These are phyloP conservation scores for Pleurotus djamor DNA, from an alignment of 768 basidiomycete species.

Conservation along the genomic window DNA sequence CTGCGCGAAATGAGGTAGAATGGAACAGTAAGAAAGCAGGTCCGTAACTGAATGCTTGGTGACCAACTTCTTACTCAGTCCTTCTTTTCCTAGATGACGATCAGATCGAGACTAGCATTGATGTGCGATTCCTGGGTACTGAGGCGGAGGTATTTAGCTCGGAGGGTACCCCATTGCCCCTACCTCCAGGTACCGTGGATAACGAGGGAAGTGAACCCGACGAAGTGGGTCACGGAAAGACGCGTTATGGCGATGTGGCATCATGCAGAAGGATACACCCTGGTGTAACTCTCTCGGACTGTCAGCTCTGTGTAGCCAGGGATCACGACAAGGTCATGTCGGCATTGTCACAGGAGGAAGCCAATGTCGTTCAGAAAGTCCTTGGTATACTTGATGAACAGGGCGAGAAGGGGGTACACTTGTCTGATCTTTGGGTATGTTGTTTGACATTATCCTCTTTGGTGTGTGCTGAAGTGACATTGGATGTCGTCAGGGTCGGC, in stretches of 20 bases:
- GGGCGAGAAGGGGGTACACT: conserved; percentile 36
- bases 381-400: conserved; percentile 30
- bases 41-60: conserved; percentile 22
- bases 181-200: conserved; percentile 14
- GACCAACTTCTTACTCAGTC: conserved; percentile 5
- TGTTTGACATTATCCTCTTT: not conserved
- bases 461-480: not conserved
- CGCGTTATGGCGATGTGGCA: conserved; percentile 36
- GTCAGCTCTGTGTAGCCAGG: conserved; percentile 41
- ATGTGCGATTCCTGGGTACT: conserved; percentile 35
- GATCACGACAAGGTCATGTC: conserved; percentile 29
- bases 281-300: conserved; percentile 35
- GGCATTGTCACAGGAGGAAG: conserved; percentile 23
- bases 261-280: conserved; percentile 41
- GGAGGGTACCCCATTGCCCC: conserved; percentile 13
- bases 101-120: conserved; percentile 72
- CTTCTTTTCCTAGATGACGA: conserved; percentile 62
- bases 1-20: conserved; percentile 56
- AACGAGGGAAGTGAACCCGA: conserved; percentile 4
- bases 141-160: conserved; percentile 5
- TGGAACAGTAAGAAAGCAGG: conserved; percentile 93
- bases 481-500: conserved; percentile 12
- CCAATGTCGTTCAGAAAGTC: conserved; percentile 27
- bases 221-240: conserved; percentile 37
- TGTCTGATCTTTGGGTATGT: conserved; percentile 35